These are phyloP conservation scores for Huntiella savannae DNA, from an alignment of 2,329 filamentous ascomycete species.

Conservation along the genomic window DNA sequence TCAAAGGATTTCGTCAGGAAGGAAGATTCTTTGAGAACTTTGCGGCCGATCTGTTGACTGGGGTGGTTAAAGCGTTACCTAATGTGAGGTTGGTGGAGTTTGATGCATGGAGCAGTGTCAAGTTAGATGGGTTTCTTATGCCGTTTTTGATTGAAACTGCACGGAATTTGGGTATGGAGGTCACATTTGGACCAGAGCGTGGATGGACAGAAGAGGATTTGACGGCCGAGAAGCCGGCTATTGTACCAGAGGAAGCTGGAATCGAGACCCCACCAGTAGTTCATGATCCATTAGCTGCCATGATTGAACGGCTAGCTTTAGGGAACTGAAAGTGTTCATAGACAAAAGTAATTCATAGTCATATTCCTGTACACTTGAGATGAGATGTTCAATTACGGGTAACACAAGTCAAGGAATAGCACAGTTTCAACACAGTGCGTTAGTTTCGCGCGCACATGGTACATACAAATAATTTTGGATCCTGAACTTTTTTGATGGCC, in stretches of 20 bases:
- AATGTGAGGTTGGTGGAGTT: conserved; percentile 42
- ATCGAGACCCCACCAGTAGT: background rate
- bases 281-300: background rate
- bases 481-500: too few relatives aligned
- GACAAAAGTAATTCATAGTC: background rate
- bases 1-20: conserved; percentile 46
- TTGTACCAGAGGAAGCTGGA: background rate
- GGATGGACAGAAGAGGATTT: conserved; percentile 37
- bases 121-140: conserved; percentile 46
- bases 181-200: conserved; percentile 49
- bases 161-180: conserved; percentile 26
- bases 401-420: too few relatives aligned
- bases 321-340: background rate
- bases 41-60: conserved; percentile 34
- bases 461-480: too few relatives aligned
- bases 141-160: conserved; percentile 35
- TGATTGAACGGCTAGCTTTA: background rate
- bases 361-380: background rate
- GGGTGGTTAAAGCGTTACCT: conserved; percentile 37
- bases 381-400: too few relatives aligned
- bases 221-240: background rate
- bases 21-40: conserved; percentile 55
- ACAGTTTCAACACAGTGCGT: background rate
- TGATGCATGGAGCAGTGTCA: conserved; percentile 48
- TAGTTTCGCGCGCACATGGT: background rate